Base-by-base conservation (phyloP, 2,329 filamentous ascomycete genomes). In the Mollisiaceae sp. region DNA sequence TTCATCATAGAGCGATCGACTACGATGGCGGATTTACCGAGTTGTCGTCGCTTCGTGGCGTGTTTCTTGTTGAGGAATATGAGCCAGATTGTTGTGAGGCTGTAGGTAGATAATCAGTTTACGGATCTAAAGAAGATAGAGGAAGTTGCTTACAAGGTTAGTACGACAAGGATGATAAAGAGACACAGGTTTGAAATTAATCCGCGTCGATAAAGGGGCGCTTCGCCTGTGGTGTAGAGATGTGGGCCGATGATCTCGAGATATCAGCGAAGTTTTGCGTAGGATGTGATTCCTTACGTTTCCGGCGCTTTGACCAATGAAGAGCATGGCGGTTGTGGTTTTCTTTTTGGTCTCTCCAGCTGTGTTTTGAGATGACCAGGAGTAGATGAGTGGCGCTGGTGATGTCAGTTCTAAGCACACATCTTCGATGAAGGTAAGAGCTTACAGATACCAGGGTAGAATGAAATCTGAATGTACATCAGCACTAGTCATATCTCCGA, bases 281-380 rank as follows among this genome's bases (percentile, higher is more conserved):
- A 4, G 20, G 20, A 20, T 35, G 32, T 45, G 52, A n/a, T 43
- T 43, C 1, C 22, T n/a, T 65, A 80, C 78, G 69, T 91, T 91
- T 6, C 89, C 89, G 1, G 83, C 84, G 60, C 85, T 89, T 65
- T 88, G 85, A 4, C 88, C 87, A 56, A 91, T 82, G 71, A 91
- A 89, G 0, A 91, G 79, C 8, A 89, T 80, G 14, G 83, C 87
- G 0, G 87, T 90, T 0, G 85, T 89, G 11, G 85, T 83, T 72
- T 90, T 91, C 68, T 86, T 86, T 77, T 91, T 91, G 0, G 89
- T 91, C 72, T 91, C 88, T 1, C 89, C 89, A 0, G 85, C 89
- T 0, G 89, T 89, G 68, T 89, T 89, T 66, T 86, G 85, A 1
- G 84, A 80, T 1, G 84, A 85, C 85, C 85, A 88, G 0, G 84